Conservation (phyloP, 306 rosid genomes). For the Glycine tomentella region DNA sequence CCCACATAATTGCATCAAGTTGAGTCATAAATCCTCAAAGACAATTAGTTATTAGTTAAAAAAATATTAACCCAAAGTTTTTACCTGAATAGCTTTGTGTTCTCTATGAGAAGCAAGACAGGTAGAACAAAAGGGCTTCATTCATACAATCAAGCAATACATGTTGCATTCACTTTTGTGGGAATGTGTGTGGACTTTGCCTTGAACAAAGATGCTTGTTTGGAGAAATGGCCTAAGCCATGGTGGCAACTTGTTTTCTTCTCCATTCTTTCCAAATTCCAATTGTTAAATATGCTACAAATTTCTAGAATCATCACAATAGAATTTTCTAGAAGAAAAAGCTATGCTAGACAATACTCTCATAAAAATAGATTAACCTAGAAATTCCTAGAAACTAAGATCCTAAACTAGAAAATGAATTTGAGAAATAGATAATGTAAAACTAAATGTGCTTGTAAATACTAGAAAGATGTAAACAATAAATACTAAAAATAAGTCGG, state of each 20-base stretch:
- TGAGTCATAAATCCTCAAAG: constrained; percentile 1
- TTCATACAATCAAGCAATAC: constrained; percentile 73
- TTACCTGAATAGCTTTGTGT: constrained; percentile 64
- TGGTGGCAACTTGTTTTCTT: constrained; percentile 66
- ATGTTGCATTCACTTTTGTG: constrained; percentile 78
- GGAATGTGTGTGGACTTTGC: constrained; percentile 68
- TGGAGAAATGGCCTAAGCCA: constrained; percentile 67
- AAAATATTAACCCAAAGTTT: background rate
- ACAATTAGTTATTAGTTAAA: background rate
- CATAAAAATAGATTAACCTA: too few species aligned
- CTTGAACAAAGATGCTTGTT: constrained; percentile 70
- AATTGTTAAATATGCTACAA: too few species aligned
- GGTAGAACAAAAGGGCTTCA: constrained; percentile 70
- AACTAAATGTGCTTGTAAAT: too few species aligned
- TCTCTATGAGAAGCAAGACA: constrained; percentile 65
- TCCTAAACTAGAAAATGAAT: too few species aligned
- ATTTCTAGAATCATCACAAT: too few species aligned
- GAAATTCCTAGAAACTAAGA: too few species aligned
- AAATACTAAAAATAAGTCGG: too few species aligned
- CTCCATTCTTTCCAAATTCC: constrained; percentile 40
- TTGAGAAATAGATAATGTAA: too few species aligned
- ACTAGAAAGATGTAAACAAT: too few species aligned
- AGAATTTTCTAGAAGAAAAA: too few species aligned
- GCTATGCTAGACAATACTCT: too few species aligned
- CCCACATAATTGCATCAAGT: constrained; percentile 31